Evolutionary conservation across 2,329 filamentous ascomycete genomes (phyloP).

Genomic region (Zymoseptoria passerinii): DNA sequence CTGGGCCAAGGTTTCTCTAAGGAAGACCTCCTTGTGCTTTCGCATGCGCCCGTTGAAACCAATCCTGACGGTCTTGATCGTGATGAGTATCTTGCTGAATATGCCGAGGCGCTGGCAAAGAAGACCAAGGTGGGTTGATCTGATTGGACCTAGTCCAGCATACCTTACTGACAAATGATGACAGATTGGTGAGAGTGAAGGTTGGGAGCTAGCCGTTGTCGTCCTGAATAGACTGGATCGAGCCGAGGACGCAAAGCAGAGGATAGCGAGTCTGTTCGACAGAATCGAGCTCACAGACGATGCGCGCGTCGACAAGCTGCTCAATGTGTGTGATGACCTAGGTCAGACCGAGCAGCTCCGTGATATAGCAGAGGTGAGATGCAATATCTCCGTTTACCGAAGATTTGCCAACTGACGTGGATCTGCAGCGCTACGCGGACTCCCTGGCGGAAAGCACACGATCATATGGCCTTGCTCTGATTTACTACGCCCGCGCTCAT

Average conservation of each 20-base stretch:
- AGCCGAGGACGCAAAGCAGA: slow-evolving; percentile 58
- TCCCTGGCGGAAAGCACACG: slow-evolving; percentile 59
- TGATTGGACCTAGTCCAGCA: background rate
- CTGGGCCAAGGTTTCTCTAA: slow-evolving; percentile 62
- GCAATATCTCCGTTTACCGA: background rate
- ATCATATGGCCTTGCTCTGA: slow-evolving; percentile 70
- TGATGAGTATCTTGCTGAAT: slow-evolving; percentile 69
- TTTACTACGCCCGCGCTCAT: slow-evolving; percentile 86
- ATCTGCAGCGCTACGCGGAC: slow-evolving; percentile 67
- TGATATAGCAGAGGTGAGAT: slow-evolving; percentile 69
- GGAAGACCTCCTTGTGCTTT: slow-evolving; percentile 78
- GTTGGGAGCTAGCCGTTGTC: slow-evolving; percentile 84
- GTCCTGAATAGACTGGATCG: slow-evolving; percentile 76
- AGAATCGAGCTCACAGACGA: slow-evolving; percentile 64
- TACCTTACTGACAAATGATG: slow-evolving; percentile 11
- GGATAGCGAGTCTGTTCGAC: slow-evolving; percentile 65
- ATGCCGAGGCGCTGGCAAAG: slow-evolving; percentile 56
- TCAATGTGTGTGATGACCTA: slow-evolving; percentile 66
- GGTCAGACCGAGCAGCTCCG: slow-evolving; percentile 72
- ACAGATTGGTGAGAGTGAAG: slow-evolving; percentile 41
- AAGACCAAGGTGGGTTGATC: slow-evolving; percentile 24
- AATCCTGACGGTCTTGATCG: slow-evolving; percentile 62
- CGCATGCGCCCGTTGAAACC: slow-evolving; percentile 53
- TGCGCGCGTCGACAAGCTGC: slow-evolving; percentile 70
- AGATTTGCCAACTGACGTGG: slow-evolving; percentile 17